These are phyloP conservation scores for Ustilago shanxiensis DNA, from an alignment of 1,284 basidiomycete species.

Conservation along the genomic window DNA sequence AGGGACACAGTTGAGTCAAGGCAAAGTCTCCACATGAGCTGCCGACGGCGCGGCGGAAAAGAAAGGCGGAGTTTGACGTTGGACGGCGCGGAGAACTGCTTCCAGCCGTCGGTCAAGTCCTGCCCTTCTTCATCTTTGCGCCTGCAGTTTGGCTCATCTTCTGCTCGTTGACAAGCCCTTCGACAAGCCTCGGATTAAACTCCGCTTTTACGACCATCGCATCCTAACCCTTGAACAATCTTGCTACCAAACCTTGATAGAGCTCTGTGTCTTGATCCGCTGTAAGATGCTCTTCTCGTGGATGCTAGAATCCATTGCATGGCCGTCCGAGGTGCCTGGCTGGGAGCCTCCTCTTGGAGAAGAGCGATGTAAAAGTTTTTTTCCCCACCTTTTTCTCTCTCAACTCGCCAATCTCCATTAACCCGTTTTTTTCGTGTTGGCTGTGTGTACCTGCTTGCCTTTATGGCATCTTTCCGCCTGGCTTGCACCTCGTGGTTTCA, in stretches of 20 bases:
- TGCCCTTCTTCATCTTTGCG: not conserved
- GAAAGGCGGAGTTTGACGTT: constrained; percentile 2
- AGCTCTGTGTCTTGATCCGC: not conserved
- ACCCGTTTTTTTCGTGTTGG: not conserved
- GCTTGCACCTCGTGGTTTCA: constrained; percentile 21
- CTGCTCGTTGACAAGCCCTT: not conserved
- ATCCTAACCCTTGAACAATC: not conserved
- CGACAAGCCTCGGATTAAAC: not conserved
- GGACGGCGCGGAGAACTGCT: constrained; percentile 2
- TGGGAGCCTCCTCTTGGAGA: not conserved
- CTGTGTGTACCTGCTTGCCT: constrained; percentile 4
- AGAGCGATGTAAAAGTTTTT: not conserved
- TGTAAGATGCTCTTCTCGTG: not conserved
- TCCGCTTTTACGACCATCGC: constrained; percentile 4
- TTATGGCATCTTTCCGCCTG: not conserved
- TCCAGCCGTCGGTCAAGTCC: constrained; percentile 21
- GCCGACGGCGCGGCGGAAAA: constrained; percentile 21
- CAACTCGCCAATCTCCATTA: too few relatives aligned
- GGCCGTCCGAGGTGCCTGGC: not conserved
- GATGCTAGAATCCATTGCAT: not conserved
- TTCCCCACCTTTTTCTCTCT: too few relatives aligned
- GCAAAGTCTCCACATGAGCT: constrained; percentile 1
- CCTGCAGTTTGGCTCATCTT: not conserved
- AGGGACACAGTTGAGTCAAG: not conserved
- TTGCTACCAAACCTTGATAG: not conserved